phyloP scores from a whole-genome alignment of 148 eudicot species.

The Vaccinium corymbosum region DNA sequence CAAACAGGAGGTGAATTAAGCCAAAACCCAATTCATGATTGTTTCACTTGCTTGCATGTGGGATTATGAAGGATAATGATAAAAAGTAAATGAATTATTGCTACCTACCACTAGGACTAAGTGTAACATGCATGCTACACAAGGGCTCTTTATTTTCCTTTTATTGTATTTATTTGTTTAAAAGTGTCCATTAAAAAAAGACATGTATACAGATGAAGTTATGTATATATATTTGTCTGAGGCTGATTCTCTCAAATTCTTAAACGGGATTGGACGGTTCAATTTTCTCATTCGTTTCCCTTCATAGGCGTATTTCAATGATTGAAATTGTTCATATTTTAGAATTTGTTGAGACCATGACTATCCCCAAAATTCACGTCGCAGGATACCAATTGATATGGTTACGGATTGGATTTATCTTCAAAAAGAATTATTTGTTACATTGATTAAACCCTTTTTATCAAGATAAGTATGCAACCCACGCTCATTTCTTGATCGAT shows the following conservation, averaged over 20 bases:
- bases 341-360: neutral
- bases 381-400: no score
- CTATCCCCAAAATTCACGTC: neutral
- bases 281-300: neutral
- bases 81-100: neutral
- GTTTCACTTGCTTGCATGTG: constrained; percentile 13
- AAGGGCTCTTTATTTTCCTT: neutral
- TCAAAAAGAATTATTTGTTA: neutral
- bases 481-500: no score
- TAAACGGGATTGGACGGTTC: neutral
- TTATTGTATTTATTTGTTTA: neutral
- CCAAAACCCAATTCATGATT: neutral
- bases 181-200: neutral
- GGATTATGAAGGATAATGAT: neutral
- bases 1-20: no score
- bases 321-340: neutral
- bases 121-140: neutral
- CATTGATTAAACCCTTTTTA: no score
- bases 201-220: neutral
- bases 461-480: neutral
- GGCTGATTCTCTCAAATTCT: neutral
- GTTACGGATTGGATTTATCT: neutral
- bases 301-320: neutral
- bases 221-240: neutral
- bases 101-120: neutral